Conservation (phyloP, 2,329 filamentous ascomycete species). For the Aspergillus puulaauensis region DNA sequence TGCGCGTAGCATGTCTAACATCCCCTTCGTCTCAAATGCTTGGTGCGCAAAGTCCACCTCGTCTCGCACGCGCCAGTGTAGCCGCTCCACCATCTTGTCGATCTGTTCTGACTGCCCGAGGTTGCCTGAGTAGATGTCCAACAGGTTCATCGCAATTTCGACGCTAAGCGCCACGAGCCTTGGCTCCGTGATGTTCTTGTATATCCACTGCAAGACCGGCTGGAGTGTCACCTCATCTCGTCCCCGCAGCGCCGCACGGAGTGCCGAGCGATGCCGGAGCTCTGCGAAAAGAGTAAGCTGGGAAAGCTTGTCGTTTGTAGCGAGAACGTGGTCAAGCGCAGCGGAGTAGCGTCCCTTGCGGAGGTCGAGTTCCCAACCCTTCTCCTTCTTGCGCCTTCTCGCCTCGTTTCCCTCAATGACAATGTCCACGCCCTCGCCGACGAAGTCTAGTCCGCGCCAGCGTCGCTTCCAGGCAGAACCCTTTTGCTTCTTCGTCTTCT, state of each 20-base stretch:
- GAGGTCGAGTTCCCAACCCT: constrained; percentile 77
- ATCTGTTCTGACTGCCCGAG: constrained; percentile 72
- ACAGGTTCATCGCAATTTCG: constrained; percentile 75
- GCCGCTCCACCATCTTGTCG: constrained; percentile 64
- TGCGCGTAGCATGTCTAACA: constrained; percentile 72
- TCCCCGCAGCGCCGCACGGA: constrained; percentile 75
- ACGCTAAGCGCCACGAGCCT: constrained; percentile 77
- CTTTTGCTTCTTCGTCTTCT: constrained; percentile 64
- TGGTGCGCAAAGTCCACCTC: constrained; percentile 83
- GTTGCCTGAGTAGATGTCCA: constrained; percentile 85
- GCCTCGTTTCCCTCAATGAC: constrained; percentile 71
- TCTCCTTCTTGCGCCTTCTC: constrained; percentile 64
- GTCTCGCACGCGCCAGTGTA: constrained; percentile 69
- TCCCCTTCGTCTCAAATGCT: constrained; percentile 78
- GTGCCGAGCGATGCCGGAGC: constrained; percentile 81
- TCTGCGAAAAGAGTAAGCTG: constrained; percentile 78
- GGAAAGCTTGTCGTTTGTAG: constrained; percentile 57
- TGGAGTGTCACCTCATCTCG: constrained; percentile 79
- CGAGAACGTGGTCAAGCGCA: constrained; percentile 77
- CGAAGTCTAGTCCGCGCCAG: constrained; percentile 71
- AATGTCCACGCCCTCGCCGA: constrained; percentile 82
- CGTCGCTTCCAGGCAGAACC: constrained; percentile 62
- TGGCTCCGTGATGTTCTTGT: constrained; percentile 77
- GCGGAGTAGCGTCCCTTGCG: constrained; percentile 73
- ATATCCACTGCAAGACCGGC: constrained; percentile 81